Percentiles rank a stretch among this genome's conserved stretches.
These are phyloP conservation scores for Phytophthora macrochlamydospora DNA, from an alignment of 352 stramenopile species.

Conservation along the genomic window DNA sequence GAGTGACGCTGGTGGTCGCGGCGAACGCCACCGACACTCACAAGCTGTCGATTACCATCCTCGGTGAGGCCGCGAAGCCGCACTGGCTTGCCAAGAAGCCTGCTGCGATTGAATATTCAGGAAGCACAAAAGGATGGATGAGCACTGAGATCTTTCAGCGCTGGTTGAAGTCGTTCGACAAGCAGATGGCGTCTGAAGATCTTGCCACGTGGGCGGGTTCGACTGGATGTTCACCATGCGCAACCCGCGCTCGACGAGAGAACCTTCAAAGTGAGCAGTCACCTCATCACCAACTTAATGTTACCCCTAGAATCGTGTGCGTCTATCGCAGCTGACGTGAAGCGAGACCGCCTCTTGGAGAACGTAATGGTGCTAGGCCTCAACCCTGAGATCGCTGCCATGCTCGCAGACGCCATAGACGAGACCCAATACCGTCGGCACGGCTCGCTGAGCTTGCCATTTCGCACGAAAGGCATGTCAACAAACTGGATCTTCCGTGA, in stretches of 20 bases:
- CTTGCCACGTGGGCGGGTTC: not conserved
- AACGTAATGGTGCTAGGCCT: not conserved
- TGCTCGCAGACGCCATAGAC: conserved; percentile 8
- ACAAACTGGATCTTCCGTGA: not conserved
- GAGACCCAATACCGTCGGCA: conserved; percentile 1
- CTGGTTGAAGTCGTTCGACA: too few species aligned
- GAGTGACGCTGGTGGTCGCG: too few species aligned
- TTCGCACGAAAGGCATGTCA: conserved; percentile 1
- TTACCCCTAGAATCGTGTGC: not conserved
- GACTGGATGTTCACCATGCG: conserved; percentile 1
- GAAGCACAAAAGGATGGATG: too few species aligned
- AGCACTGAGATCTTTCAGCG: too few species aligned
- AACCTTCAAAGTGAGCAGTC: conserved; percentile 12
- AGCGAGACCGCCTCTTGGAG: not conserved
- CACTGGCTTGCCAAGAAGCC: too few species aligned
- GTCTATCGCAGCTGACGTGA: conserved; percentile 1
- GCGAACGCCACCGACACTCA: too few species aligned
- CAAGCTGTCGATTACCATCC: too few species aligned
- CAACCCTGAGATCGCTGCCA: not conserved
- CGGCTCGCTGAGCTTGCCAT: conserved; percentile 14
- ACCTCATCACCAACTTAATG: conserved; percentile 5
- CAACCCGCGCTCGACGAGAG: not conserved
- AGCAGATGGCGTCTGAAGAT: too few species aligned
- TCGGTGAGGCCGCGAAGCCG: too few species aligned
- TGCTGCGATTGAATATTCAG: too few species aligned